Conservation (phyloP, 2,329 filamentous ascomycete species). For the Colletotrichum sp. region DNA sequence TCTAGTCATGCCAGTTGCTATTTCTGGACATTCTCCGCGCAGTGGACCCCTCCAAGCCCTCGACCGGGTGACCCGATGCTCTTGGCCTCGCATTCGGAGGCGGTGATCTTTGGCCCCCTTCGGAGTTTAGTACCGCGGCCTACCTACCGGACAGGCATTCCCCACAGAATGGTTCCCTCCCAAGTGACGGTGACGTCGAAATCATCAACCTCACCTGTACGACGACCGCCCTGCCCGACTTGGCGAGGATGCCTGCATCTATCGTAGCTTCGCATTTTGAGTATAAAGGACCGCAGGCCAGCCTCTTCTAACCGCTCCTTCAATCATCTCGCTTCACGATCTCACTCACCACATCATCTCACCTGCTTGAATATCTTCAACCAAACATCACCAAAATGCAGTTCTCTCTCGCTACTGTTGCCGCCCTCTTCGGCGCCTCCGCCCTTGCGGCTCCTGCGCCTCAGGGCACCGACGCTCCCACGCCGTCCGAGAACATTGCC, state of each 20-base stretch:
- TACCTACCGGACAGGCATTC: slow-evolving; percentile 5
- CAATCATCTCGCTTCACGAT: neutral
- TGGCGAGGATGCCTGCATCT: neutral
- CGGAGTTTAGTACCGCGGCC: neutral
- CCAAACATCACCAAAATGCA: slow-evolving; percentile 24
- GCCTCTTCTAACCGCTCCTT: neutral
- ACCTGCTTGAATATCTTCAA: neutral
- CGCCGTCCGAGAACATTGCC: slow-evolving; percentile 26
- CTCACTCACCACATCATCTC: neutral
- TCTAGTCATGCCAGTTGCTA: neutral
- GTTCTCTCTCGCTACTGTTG: slow-evolving; percentile 23
- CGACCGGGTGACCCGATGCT: neutral
- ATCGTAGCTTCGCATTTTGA: neutral
- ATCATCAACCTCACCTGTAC: neutral
- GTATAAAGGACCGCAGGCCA: neutral
- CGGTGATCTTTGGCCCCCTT: neutral
- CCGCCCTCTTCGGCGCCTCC: slow-evolving; percentile 23
- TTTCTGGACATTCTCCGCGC: neutral
- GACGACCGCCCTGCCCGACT: neutral
- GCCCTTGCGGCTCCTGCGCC: slow-evolving; percentile 23
- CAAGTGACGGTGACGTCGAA: slow-evolving; percentile 12
- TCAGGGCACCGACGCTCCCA: neutral
- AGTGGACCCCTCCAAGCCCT: neutral
- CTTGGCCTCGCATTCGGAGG: neutral
- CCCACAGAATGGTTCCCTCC: slow-evolving; percentile 1